Conservation (phyloP, 495 filamentous ascomycete genomes). For the Melanomma pulvis-pyrius region DNA sequence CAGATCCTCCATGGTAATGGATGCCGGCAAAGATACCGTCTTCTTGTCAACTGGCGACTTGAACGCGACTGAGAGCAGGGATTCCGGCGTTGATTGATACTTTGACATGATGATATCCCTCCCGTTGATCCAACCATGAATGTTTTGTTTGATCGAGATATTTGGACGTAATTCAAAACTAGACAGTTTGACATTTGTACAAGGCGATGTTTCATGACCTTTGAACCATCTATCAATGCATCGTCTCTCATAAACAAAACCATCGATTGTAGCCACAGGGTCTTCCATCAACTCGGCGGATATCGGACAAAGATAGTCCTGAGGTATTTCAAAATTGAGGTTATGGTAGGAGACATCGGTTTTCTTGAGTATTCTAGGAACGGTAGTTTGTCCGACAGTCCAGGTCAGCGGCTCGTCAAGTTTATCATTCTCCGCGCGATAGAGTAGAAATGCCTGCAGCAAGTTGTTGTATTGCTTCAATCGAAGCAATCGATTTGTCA, state of each 20-base stretch:
- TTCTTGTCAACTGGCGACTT: neutral
- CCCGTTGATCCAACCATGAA: constrained; percentile 1
- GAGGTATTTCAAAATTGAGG: constrained; percentile 18
- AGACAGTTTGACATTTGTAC: constrained; percentile 34
- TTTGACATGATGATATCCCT: neutral
- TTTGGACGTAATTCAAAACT: constrained; percentile 33
- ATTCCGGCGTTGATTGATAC: neutral
- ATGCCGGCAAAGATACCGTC: neutral
- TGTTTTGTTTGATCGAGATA: constrained; percentile 5
- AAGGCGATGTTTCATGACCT: constrained; percentile 38
- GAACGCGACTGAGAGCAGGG: neutral
- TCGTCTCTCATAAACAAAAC: constrained; percentile 38
- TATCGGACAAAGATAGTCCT: constrained; percentile 40
- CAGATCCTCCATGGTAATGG: constrained; percentile 23
- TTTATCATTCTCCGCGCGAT: constrained; percentile 18
- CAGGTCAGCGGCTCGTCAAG: constrained; percentile 37
- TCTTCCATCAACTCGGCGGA: constrained; percentile 41
- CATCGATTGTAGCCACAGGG: constrained; percentile 39
- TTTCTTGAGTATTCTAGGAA: constrained; percentile 32
- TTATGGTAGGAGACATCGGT: neutral
- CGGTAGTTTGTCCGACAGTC: constrained; percentile 27
- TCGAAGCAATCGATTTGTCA: constrained; percentile 32
- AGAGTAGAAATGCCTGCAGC: constrained; percentile 39
- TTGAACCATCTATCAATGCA: constrained; percentile 40
- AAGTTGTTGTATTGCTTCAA: constrained; percentile 33